Evolutionary conservation across 345 rosid genomes (phyloP).

Genomic region (Eutrema heterophyllum): DNA sequence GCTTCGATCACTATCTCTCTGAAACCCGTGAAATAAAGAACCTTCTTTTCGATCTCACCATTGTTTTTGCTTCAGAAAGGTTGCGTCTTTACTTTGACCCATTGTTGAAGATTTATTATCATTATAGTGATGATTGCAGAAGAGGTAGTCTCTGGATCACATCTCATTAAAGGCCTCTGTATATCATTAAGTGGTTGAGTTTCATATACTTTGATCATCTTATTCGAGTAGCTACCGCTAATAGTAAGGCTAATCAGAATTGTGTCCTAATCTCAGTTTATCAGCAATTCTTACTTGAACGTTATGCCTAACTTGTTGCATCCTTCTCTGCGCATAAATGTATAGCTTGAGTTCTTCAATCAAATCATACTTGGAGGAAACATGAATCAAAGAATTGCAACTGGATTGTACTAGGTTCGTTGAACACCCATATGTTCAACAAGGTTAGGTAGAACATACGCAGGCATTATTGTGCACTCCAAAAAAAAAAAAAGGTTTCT

Average conservation of each 20-base stretch:
- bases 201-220: background rate
- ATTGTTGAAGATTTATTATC: background rate
- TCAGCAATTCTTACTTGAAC: background rate
- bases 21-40: background rate
- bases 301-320: background rate
- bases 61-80: background rate
- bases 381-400: background rate
- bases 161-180: background rate
- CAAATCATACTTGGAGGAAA: background rate
- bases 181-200: background rate
- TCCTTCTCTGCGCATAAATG: background rate
- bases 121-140: slow-evolving; percentile 1
- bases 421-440: background rate
- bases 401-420: background rate
- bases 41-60: background rate
- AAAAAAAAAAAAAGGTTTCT: background rate
- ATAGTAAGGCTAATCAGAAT: background rate
- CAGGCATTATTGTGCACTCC: background rate
- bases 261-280: background rate
- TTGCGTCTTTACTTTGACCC: background rate
- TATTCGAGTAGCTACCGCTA: no score
- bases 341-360: background rate
- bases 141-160: slow-evolving; percentile 46
- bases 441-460: background rate
- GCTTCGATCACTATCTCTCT: background rate